Base-by-base conservation (phyloP, 2,329 filamentous ascomycete species). In the Cucurbitaria berberidis region DNA sequence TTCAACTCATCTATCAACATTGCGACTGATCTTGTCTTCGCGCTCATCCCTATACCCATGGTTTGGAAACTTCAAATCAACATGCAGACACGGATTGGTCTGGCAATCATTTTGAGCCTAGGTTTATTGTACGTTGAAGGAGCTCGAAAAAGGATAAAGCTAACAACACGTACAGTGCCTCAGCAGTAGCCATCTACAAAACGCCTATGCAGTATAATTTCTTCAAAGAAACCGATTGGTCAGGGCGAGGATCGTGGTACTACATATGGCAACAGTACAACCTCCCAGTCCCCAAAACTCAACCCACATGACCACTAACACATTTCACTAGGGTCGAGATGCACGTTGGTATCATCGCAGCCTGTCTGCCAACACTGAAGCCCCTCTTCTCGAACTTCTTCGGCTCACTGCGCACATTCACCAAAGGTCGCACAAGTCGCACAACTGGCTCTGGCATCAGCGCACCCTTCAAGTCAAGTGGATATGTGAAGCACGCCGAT, bases 1-100 rank as follows among this genome's bases (percentile, higher is more conserved):
- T 76, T 77, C 61, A 80, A 81, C 65, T 79, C 76, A 52, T 68
- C 68, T 21, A 55, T 77, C 57, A 77, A 74, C 53, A 75, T 76
- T 51, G 55, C 65, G 2, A 77, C 76, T 29, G 75, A 77, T 54
- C 62, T 75, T 9, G 52, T 76, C 6, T 75, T 79, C 55, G 77
- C 77, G 0, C 50, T 74, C 1, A 59, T 78, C 3, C 77, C 78
- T 1, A 72, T 80, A 9, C 76, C 77, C 4, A 72, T 80, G 63
- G 71, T 80, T 21, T 67, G 75, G 59, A 72, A 67, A 24, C 66
- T 80, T 2, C 74, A 77, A 55, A 67, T 79, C 51, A 78, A 77
- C 57, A 53, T 66, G 2, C 73, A 72, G 32, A 77, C 76, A 2
- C 77, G 76, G 44, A 55, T 76, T 19, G 69, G 75, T 4, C 63